phyloP scores from a whole-genome alignment of 2,329 filamentous ascomycete species.

The Blumeriella jaapii region DNA sequence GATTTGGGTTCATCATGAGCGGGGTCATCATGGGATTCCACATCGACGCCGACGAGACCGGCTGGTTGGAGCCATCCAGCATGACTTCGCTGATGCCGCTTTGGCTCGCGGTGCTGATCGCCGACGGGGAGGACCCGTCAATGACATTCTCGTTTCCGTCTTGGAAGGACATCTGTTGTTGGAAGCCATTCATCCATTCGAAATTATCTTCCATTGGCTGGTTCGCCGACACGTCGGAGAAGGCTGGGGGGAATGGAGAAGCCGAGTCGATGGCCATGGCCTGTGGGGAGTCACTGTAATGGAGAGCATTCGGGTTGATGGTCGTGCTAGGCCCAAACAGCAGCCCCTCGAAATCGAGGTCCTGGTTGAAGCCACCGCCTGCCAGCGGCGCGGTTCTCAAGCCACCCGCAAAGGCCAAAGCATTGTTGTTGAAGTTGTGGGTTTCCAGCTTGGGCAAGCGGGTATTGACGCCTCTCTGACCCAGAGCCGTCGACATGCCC shows the following conservation, averaged over 20 bases:
- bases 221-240: slow-evolving; percentile 44
- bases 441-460: slow-evolving; percentile 78
- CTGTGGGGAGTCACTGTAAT: slow-evolving; percentile 71
- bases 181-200: slow-evolving; percentile 77
- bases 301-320: slow-evolving; percentile 63
- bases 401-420: slow-evolving; percentile 55
- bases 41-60: slow-evolving; percentile 44
- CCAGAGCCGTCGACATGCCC: slow-evolving; percentile 59
- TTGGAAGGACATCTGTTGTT: slow-evolving; percentile 61
- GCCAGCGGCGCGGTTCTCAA: slow-evolving; percentile 72
- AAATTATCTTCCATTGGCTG: slow-evolving; percentile 65
- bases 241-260: slow-evolving; percentile 46
- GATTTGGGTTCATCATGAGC: slow-evolving; percentile 50
- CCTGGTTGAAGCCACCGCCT: slow-evolving; percentile 48
- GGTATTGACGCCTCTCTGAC: slow-evolving; percentile 53
- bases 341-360: slow-evolving; percentile 59
- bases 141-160: slow-evolving; percentile 67
- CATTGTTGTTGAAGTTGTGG: slow-evolving; percentile 47
- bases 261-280: slow-evolving; percentile 50
- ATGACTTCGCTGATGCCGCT: slow-evolving; percentile 85
- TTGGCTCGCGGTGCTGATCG: slow-evolving; percentile 89
- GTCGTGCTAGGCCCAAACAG: slow-evolving; percentile 61
- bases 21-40: slow-evolving; percentile 64
- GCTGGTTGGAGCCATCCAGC: slow-evolving; percentile 67
- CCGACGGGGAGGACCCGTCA: slow-evolving; percentile 89